These are phyloP conservation scores for Incumbomyces delicatus DNA, from an alignment of 2,329 filamentous ascomycete genomes.

Conservation along the genomic window DNA sequence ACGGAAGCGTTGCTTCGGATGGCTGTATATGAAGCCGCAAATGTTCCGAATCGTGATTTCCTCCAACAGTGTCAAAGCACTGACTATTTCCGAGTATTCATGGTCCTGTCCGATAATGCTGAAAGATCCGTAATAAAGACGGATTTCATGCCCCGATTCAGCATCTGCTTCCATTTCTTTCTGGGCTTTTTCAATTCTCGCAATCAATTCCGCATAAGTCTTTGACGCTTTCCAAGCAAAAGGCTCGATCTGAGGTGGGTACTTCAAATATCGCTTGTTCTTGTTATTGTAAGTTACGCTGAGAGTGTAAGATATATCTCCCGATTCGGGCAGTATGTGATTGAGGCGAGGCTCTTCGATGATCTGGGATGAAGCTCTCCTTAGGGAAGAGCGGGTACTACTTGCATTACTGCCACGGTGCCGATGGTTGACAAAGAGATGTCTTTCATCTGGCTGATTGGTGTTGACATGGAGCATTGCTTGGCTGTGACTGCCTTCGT, in stretches of 20 bases:
- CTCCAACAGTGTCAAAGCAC: not conserved
- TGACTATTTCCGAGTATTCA: not conserved
- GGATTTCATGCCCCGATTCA: not conserved
- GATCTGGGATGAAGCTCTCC: no score
- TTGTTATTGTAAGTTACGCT: no score
- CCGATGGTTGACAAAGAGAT: no score
- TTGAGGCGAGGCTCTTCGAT: no score
- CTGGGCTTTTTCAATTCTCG: not conserved
- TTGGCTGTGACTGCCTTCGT: no score
- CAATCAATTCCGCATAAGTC: not conserved
- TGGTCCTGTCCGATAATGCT: not conserved
- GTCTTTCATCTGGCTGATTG: no score
- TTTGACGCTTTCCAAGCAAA: not conserved
- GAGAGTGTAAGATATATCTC: no score
- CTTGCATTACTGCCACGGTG: no score
- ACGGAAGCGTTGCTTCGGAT: not conserved
- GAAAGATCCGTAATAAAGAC: not conserved
- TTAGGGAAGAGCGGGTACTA: no score
- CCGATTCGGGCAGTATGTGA: no score
- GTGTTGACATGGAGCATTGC: no score
- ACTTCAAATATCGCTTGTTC: not conserved
- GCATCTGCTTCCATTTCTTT: not conserved
- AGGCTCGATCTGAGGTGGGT: not conserved
- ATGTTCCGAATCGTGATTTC: no score
- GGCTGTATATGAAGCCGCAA: not conserved